Base-by-base conservation (phyloP, 176 grass and related monocot species). In the Aegilops umbellulata region DNA sequence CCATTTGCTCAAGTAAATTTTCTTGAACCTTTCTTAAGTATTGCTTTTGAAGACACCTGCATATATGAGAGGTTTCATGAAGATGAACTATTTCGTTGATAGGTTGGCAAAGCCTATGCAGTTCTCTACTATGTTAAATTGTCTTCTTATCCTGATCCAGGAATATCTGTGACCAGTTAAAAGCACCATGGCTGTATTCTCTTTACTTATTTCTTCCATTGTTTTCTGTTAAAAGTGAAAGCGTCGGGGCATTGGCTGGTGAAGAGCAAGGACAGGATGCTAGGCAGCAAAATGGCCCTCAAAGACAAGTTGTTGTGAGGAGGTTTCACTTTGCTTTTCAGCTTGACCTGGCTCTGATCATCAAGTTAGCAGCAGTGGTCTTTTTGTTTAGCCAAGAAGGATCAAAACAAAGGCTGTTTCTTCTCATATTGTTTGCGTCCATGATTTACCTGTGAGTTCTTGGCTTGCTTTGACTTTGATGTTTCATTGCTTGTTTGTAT, bases 321-420 rank as follows among this genome's bases (percentile, higher is more conserved):
- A 92, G 94, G 83, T 94, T 98, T 79, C 92, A 94, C 69, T 94
- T 95, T 15, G 91, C 90, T 68, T 95, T 98, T 90, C 93, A 98
- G 82, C 90, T 98, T 79, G 94, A 98, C 76, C 69, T 94, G 86
- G 72, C 83, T 24, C 72, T 98, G 62, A 94, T 98, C 78, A 86
- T 98, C 84, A 98, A 98, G 88, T 89, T 98, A 81, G 97, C 93
- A 27, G 94, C 92, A 47, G 88, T 95, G 10, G 92, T 98, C 25
- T 98, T 98, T 88, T 76, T 98, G 35, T 89, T 98, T 79, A 92
- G 90, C 58, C 93, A 95, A 69, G 94, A 98, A 83, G 97, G 90
- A 81, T 98, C 97, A 26, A 90, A 86, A 55, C 91, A 95, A 64
- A 94, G 89, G 76, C 84, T 98, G 67, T 73, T 98, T 78, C 88